Evolutionary conservation across 1,284 basidiomycete species (phyloP), one percentile per base, ranked within the genome.

Genomic region (Heterobasidion irregulare): DNA sequence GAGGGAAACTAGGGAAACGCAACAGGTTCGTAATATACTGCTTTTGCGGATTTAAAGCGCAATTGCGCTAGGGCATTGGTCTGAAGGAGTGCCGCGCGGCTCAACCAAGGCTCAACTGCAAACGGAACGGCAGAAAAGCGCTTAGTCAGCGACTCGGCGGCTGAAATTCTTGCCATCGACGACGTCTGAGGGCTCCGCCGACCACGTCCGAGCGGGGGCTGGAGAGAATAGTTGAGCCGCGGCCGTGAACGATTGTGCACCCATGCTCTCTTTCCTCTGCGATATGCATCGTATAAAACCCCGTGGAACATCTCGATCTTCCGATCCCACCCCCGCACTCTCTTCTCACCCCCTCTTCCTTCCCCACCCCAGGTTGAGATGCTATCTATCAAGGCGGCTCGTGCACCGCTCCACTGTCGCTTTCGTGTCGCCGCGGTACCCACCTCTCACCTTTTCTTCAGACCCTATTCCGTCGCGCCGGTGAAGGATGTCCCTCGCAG

Each of bases 401-500:
- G 38, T n/a, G 38, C 38, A 12, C 38, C 38, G 12, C 38, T 41
- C 10, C n/a, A 2, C n/a, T 41, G 6, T n/a, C 10, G 38, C 12
- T 10, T 41, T n/a, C 38, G 38, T 6, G 38, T 41, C 38, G n/a
- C 38, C 2, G 38, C 38, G 38, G 38, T 41, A 41, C 38, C 38
- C 38, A 12, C 38, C n/a, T 10, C n/a, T 10, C n/a, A 10, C n/a
- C n/a, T 12, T 41, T n/a, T 41, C n/a, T 41, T 41, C 38, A 41
- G 68, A 44, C 65, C 58, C 56, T 68, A 68, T 61, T 63, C 63
- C 38, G 64, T 70, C 50, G 66, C 66, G 54, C 54, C 61, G 38
- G 64, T 62, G 8, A 65, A 72, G 12, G 62, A 72, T 18, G 75
- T 78, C 15, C 72, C 77, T 15, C 72, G 68, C 55, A 81, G 77